Percentiles rank a stretch among this genome's conserved stretches.
Conservation (phyloP, 1,139 yeast species). For the Saccharomycopsis hybrid region DNA sequence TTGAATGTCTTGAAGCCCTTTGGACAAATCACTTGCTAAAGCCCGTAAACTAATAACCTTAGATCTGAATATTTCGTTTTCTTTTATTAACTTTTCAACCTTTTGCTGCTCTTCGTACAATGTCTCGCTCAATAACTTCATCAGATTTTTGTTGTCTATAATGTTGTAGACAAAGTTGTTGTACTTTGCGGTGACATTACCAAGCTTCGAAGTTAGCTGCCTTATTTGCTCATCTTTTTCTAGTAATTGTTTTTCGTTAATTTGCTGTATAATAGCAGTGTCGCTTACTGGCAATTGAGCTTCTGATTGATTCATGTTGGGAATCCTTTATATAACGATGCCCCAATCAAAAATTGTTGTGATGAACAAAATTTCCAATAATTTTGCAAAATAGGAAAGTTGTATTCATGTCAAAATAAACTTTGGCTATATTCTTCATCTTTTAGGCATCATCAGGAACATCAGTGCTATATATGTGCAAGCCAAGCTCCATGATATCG, state of each 20-base stretch:
- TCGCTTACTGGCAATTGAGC: too few species aligned
- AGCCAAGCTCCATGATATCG: too few species aligned
- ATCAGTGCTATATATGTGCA: too few species aligned
- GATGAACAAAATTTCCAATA: too few species aligned
- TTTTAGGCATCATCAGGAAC: too few species aligned
- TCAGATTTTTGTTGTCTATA: neutral
- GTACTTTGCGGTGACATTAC: neutral
- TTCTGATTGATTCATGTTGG: too few species aligned
- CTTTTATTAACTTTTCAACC: constrained; percentile 4
- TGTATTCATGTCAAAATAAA: too few species aligned
- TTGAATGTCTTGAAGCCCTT: neutral
- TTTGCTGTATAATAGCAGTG: too few species aligned
- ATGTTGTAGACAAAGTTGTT: neutral
- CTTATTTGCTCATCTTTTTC: neutral
- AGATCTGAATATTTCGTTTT: constrained; percentile 10
- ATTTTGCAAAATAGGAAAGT: too few species aligned
- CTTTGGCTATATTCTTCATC: too few species aligned
- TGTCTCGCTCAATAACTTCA: constrained; percentile 1
- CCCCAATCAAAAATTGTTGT: too few species aligned
- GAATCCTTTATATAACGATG: too few species aligned
- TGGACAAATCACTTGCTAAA: constrained; percentile 7
- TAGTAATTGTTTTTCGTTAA: neutral
- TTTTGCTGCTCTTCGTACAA: constrained; percentile 5
- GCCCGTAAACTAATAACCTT: constrained; percentile 4
- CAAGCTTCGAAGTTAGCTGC: neutral